Evolutionary conservation across 495 filamentous ascomycete species (phyloP).

Genomic region (Podospora pseudopauciseta): DNA sequence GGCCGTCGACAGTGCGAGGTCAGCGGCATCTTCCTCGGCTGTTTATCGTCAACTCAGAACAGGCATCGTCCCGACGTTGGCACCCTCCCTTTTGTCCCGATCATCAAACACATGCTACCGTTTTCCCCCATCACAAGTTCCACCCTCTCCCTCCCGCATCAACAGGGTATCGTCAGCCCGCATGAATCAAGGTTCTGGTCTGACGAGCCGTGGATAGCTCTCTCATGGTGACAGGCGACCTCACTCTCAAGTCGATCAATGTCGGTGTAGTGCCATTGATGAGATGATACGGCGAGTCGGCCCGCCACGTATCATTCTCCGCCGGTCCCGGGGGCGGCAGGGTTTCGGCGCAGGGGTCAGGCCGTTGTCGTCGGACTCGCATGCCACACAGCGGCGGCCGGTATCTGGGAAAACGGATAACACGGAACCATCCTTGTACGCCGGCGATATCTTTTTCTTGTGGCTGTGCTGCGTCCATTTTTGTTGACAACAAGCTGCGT

Average conservation of each 20-base stretch:
- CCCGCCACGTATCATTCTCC: not conserved
- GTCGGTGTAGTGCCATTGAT: not conserved
- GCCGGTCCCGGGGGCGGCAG: conserved; percentile 3
- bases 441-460: not conserved
- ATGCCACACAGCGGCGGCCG: not conserved
- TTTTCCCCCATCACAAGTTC: not conserved
- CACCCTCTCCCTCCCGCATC: not conserved
- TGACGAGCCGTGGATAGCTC: not conserved
- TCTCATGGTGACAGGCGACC: not conserved
- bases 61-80: conserved; percentile 1
- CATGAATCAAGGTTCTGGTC: not conserved
- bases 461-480: not conserved
- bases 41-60: not conserved
- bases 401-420: not conserved
- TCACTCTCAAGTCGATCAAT: not conserved
- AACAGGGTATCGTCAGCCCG: not conserved
- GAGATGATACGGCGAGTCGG: not conserved
- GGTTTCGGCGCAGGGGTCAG: not conserved
- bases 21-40: not conserved
- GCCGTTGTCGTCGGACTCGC: not conserved
- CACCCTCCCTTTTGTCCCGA: not conserved
- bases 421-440: not conserved
- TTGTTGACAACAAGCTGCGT: not conserved
- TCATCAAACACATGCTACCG: not conserved
- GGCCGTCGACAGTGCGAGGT: not conserved